These are phyloP conservation scores for Leishmania turanica DNA, from an alignment of 208 protist genomes.

Conservation along the genomic window DNA sequence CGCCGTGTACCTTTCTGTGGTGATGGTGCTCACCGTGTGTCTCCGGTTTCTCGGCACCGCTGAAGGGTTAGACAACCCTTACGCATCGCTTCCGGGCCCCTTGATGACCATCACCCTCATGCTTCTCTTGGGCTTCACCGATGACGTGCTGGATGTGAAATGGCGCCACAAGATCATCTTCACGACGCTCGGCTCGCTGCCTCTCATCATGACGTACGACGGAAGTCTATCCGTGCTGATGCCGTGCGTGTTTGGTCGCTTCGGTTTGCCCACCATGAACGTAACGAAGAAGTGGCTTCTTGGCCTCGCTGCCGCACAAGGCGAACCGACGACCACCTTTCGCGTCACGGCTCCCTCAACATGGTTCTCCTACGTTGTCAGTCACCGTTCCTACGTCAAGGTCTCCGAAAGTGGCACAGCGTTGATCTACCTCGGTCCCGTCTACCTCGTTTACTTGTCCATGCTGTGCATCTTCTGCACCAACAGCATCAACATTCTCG, in stretches of 20 bases:
- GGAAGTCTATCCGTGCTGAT: slow-evolving; percentile 91
- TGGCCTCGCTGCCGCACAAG: slow-evolving; percentile 5
- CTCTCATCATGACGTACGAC: slow-evolving; percentile 93
- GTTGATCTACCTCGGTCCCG: slow-evolving; percentile 81
- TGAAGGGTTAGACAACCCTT: slow-evolving; percentile 47
- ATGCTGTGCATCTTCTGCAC: slow-evolving; percentile 98
- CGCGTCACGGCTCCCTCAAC: background rate
- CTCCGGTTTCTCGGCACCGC: slow-evolving; percentile 28
- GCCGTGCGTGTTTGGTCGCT: slow-evolving; percentile 55
- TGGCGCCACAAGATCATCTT: slow-evolving; percentile 98
- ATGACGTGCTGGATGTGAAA: slow-evolving; percentile 99
- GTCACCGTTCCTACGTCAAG: slow-evolving; percentile 17
- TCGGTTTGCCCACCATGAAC: slow-evolving; percentile 23
- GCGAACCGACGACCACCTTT: background rate
- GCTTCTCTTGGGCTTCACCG: slow-evolving; percentile 99
- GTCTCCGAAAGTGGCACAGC: slow-evolving; percentile 15
- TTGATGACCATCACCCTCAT: slow-evolving; percentile 97
- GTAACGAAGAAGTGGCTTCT: slow-evolving; percentile 13
- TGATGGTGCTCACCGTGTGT: slow-evolving; percentile 50
- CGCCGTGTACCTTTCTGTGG: slow-evolving; percentile 73
- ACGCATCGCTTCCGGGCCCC: slow-evolving; percentile 60
- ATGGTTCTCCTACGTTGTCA: slow-evolving; percentile 21
- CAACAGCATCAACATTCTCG: slow-evolving; percentile 99
- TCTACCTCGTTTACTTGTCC: slow-evolving; percentile 97
- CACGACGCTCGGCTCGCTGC: slow-evolving; percentile 95